Evolutionary conservation across 345 rosid genomes (phyloP).

Genomic region (Anacardium occidentale): DNA sequence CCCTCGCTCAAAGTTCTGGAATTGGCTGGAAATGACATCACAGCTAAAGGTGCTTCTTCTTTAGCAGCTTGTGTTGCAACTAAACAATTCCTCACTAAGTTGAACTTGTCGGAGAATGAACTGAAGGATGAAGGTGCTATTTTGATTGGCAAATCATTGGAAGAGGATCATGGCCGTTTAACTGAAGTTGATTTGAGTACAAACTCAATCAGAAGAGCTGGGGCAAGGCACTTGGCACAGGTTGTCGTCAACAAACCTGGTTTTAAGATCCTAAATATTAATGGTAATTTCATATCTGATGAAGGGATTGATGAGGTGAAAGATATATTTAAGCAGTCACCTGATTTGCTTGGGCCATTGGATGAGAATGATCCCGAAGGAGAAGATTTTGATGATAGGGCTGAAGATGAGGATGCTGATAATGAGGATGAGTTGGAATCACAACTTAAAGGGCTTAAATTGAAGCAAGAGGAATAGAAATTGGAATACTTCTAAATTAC

Average conservation of each 20-base stretch:
- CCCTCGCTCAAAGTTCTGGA: conserved; percentile 78
- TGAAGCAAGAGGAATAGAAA: conserved; percentile 45
- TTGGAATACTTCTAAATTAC: not conserved
- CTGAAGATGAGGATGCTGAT: conserved; percentile 44
- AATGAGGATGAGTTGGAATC: conserved; percentile 62
- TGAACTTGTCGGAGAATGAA: conserved; percentile 83
- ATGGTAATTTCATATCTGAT: conserved; percentile 75
- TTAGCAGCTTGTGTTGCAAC: conserved; percentile 62
- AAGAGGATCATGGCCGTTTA: conserved; percentile 61
- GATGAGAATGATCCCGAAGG: conserved; percentile 90
- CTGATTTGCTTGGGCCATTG: conserved; percentile 56
- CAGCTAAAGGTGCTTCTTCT: conserved; percentile 49
- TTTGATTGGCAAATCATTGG: conserved; percentile 61
- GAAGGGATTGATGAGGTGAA: conserved; percentile 82
- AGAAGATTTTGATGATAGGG: conserved; percentile 68
- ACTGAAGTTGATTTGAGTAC: conserved; percentile 72
- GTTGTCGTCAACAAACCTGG: conserved; percentile 53
- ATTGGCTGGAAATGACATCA: conserved; percentile 86
- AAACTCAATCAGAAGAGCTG: conserved; percentile 64
- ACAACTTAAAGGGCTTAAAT: conserved; percentile 63
- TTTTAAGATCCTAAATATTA: conserved; percentile 61
- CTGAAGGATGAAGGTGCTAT: conserved; percentile 88
- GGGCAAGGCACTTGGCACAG: conserved; percentile 65
- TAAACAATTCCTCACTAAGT: conserved; percentile 62
- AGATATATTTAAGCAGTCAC: conserved; percentile 56